Percentiles rank a stretch among this genome's conserved stretches.
Conservation (phyloP, 768 basidiomycete genomes). For the Termitomyces sp. region DNA sequence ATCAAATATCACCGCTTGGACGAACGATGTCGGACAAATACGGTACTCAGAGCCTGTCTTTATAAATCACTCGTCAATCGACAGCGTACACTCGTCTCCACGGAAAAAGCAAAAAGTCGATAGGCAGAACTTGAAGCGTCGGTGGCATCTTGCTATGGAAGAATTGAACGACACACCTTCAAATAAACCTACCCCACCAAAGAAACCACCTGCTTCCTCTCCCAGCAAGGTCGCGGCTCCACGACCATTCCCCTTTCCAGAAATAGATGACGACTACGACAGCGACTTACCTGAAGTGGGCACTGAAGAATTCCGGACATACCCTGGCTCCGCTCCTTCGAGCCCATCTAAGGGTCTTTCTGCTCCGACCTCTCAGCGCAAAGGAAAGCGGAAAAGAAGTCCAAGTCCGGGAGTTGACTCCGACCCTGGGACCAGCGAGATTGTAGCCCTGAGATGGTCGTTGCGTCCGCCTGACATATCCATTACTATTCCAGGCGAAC, state of each 20-base stretch:
- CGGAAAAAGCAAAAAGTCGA: constrained; percentile 42
- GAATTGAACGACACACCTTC: constrained; percentile 24
- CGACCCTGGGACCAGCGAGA: constrained; percentile 11
- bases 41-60: constrained; percentile 45
- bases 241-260: not conserved
- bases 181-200: not conserved
- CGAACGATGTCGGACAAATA: constrained; percentile 24
- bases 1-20: constrained; percentile 37
- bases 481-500: constrained; percentile 64
- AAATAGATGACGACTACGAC: constrained; percentile 35
- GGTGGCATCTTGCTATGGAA: constrained; percentile 48
- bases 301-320: constrained; percentile 12
- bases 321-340: constrained; percentile 4
- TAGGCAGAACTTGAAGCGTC: constrained; percentile 25
- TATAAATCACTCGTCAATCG: constrained; percentile 3
- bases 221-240: not conserved
- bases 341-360: constrained; percentile 10
- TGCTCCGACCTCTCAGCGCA: constrained; percentile 7
- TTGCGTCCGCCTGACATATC: constrained; percentile 44
- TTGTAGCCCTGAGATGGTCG: constrained; percentile 24
- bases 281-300: constrained; percentile 36
- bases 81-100: constrained; percentile 29
- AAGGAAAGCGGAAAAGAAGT: constrained; percentile 25
- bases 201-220: not conserved
- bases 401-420: constrained; percentile 7